Conservation (phyloP, 805 yeast genomes). For the Candida khao-thaluensis region DNA sequence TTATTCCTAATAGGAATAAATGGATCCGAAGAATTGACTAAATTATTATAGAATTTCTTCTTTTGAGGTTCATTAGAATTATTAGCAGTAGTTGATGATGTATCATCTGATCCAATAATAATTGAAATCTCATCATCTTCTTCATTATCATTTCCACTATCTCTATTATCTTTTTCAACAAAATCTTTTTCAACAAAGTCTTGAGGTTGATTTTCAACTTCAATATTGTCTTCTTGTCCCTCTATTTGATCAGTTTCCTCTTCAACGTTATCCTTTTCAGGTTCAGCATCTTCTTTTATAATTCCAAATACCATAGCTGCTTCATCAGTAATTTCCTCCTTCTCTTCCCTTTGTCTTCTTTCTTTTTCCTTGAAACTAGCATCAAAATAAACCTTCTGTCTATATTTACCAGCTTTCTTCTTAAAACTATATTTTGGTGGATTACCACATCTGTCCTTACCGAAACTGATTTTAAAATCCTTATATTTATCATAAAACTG, state of each 20-base stretch:
- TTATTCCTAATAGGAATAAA: constrained; percentile 14
- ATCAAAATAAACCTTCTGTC: constrained; percentile 26
- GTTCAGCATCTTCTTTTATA: constrained; percentile 18
- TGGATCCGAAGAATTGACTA: constrained; percentile 23
- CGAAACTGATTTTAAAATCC: constrained; percentile 61
- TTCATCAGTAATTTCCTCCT: constrained; percentile 32
- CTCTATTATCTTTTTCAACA: constrained; percentile 15
- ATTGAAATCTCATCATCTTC: constrained; percentile 40
- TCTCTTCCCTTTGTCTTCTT: constrained; percentile 25
- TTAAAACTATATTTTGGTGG: constrained; percentile 54
- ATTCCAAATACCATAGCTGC: constrained; percentile 48
- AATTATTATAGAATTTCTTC: constrained; percentile 13
- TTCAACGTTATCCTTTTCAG: background rate
- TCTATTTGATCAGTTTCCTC: background rate
- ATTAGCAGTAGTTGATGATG: constrained; percentile 22
- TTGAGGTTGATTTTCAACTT: no score
- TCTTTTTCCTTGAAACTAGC: constrained; percentile 4
- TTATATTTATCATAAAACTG: constrained; percentile 44
- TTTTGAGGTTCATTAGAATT: constrained; percentile 12
- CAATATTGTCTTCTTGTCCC: background rate
- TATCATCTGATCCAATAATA: constrained; percentile 36
- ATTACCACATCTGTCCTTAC: constrained; percentile 80
- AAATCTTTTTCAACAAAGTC: constrained; percentile 8
- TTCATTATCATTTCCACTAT: constrained; percentile 26
- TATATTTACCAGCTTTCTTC: constrained; percentile 33